Evolutionary conservation across 768 basidiomycete genomes (phyloP), one percentile per base, ranked within the genome.

Genomic region (Tylopilus balloui): DNA sequence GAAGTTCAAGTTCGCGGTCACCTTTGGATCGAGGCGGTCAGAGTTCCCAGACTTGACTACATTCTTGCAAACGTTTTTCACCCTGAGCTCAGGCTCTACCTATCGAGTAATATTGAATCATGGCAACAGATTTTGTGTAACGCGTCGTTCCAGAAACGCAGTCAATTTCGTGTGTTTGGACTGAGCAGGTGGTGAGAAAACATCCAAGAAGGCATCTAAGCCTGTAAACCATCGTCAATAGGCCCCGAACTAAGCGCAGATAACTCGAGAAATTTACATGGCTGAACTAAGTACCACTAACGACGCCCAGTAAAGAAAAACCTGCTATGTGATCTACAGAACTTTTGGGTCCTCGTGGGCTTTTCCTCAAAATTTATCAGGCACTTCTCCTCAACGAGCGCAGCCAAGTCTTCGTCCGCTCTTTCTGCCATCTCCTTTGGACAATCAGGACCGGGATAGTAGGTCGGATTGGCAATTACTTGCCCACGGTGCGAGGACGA

Each of bases 351-450:
- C 34, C 35, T 63, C 14, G 61, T 58, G 3, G 53, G 29, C 39
- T 47, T 61, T 46, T 50, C 56, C 35, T 52, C 53, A 21, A 52
- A 55, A 41, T 46, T 58, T 15, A 38, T 36, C 25, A 60, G 28
- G 20, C 58, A 63, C 46, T 51, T 63, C 19, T 54, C 52, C 29
- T 58, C 52, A 1, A 62, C 47, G 20, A 62, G 61, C n/a, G 42
- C 15, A 6, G 50, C 39, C 50, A 62, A 47, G 24, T 39, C 41
- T 36, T 49, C 40, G 24, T 64, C 50, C 17, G 61, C 61, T 31
- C 43, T 52, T 42, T 58, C 56, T 23, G 52, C 11, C 28, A 25
- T 17, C 41, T 58, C 61, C 36, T 25, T 51, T 24, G 56, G 23
- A 23, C 52, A 3, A 37, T 38, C 50, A 3, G 38, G 36, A 27